Evolutionary conservation across 2,329 filamentous ascomycete species (phyloP), one percentile per base, ranked within the genome.

Genomic region (Talaromyces sp.): DNA sequence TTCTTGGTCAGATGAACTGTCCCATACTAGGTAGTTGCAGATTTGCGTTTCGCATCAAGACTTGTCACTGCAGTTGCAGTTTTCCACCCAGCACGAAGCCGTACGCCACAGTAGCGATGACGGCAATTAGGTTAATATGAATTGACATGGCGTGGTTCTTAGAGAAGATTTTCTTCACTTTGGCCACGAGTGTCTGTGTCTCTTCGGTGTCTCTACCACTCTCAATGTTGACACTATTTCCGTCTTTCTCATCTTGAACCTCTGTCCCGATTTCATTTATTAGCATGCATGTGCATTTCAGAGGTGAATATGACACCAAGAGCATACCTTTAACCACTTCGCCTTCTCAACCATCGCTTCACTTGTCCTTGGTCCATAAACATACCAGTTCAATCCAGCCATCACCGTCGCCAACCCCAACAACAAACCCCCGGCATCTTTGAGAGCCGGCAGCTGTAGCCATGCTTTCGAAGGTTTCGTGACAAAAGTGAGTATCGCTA

Each of bases 61-160:
- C 19, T 22, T 34, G 31, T 36, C 31, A 56, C 31, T 56, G n/a
- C n/a, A 56, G 8, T 59, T 49, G 60, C 60, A 75, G 56, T 3
- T 58, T 68, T 1, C 66, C 68, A 8, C 70, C 68, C 11, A 75
- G 65, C 3, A 69, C 70, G 61, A 75, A 72, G 0, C 70, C 73
- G 66, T 77, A 77, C 22, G 59, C 67, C 1, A 76, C 58, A 0
- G 73, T 74, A 5, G 73, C 72, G 22, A 73, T 53, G 27, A 81
- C 70, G 0, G 77, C 72, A 22, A 81, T 71, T 2, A 79, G 69
- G 66, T 82, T 81, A 25, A 81, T 36, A 72, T 80, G 79, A 34
- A 81, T 80, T 11, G 73, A 75, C 76, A 80, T 79, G 8, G 78
- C 78, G 70, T 81, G 78, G 25, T 74, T 74, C 11, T 69, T 67